Evolutionary conservation across 208 protist genomes (phyloP), one percentile per base, ranked within the genome.

Genomic region (Leishmania amazonensis): DNA sequence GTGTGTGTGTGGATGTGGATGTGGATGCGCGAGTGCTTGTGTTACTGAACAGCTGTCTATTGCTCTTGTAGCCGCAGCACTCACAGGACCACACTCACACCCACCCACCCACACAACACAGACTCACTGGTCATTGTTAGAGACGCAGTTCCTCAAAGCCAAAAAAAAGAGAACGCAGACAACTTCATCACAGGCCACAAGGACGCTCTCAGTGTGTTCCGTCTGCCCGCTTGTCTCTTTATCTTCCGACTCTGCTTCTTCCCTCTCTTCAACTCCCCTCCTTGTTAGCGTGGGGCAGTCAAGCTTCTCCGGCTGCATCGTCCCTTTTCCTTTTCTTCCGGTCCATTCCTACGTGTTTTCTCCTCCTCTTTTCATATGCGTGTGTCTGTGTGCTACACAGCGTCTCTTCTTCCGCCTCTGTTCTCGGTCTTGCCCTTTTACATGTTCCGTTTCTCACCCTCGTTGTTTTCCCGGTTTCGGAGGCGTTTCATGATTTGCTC

Each of bases 311-410:
- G 24, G 70, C 77, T 40, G n/a, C 65, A 54, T 71, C 54, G 62
- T 19, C 65, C 8, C 57, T 54, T 75, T 11, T 35, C 58, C 53
- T 51, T 1, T 57, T 76, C 73, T 57, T 31, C 7, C 31, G 45
- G 45, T 80, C 78, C 73, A 54, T 68, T 80, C 47, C 81, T 65
- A 62, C 58, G 75, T 53, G 38, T n/a, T 77, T 74, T 51, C 57
- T 5, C 54, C 47, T 45, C 38, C 11, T 47, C 65, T 78, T 58
- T 54, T 31, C 15, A 42, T 78, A 62, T 62, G 6, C 28, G 1
- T 57, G n/a, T 54, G 21, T 40, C 13, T 35, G 24, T 49, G 21
- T 75, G 60, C 45, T 74, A 53, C 45, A 31, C 38, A 62, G n/a
- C 38, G 19, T 42, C 35, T 35, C 38, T 62, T 58, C 35, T 21